phyloP scores from a whole-genome alignment of 2,329 filamentous ascomycete genomes.

The Phaeosphaeriaceae sp. region DNA sequence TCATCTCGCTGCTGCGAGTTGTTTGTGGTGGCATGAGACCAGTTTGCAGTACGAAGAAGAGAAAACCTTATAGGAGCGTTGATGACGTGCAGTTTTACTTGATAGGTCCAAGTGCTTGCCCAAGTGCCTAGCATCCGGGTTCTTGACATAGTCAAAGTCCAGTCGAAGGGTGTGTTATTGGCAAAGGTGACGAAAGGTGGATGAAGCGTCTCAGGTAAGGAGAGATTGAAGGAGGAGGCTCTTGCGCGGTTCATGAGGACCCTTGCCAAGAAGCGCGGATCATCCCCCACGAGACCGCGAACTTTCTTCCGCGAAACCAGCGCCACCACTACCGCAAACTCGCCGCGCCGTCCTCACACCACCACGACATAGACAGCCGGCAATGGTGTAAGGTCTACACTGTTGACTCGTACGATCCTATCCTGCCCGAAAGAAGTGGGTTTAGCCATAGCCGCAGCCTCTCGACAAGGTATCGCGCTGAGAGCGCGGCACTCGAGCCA shows the following conservation, averaged over 20 bases:
- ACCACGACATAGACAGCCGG: slow-evolving; percentile 8
- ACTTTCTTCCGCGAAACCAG: neutral
- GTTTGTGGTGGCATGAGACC: no score
- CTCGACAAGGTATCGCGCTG: neutral
- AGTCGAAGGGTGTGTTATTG: neutral
- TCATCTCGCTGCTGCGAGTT: no score
- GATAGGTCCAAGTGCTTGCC: no score
- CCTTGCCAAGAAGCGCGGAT: neutral
- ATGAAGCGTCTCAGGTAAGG: neutral
- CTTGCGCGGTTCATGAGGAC: neutral
- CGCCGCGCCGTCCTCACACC: slow-evolving; percentile 16
- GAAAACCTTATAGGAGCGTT: no score
- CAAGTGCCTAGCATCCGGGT: neutral
- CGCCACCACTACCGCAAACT: slow-evolving; percentile 17
- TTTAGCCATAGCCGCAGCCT: slow-evolving; percentile 1
- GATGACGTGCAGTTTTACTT: no score
- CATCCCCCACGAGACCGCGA: neutral
- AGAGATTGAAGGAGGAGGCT: neutral
- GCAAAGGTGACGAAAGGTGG: neutral
- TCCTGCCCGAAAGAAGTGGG: neutral
- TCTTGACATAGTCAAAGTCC: neutral
- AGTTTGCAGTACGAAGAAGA: no score
- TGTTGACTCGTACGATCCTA: neutral
- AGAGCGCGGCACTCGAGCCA: slow-evolving; percentile 13
- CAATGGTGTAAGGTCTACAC: slow-evolving; percentile 34